These are phyloP conservation scores for Kurtzmaniella quercitrusa DNA, from an alignment of 1,139 yeast species.

Conservation along the genomic window DNA sequence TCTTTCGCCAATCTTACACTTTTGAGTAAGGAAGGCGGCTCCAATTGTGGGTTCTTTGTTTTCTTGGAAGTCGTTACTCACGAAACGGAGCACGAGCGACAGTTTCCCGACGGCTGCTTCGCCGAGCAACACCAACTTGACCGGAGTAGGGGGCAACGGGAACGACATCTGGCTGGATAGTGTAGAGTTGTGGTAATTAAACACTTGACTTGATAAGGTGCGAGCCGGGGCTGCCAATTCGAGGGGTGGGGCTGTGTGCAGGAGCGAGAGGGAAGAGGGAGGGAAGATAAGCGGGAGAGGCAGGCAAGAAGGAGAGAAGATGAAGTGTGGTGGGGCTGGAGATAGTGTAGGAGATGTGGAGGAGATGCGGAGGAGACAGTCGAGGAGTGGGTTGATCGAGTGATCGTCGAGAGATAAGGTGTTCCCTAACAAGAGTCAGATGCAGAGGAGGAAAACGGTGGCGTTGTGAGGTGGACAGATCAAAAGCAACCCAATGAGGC, in stretches of 20 bases:
- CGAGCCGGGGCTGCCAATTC: background rate
- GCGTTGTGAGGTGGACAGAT: no score
- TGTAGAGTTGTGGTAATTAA: background rate
- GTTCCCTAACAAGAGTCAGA: no score
- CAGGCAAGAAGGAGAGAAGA: background rate
- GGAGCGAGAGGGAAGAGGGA: background rate
- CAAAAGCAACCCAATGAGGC: no score
- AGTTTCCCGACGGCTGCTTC: conserved; percentile 99
- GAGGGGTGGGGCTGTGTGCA: background rate
- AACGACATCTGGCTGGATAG: conserved; percentile 20
- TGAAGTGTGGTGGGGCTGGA: no score
- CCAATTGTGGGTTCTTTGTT: conserved; percentile 97
- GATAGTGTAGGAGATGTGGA: no score
- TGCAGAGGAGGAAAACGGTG: no score
- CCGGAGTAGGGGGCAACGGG: conserved; percentile 60
- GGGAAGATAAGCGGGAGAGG: background rate
- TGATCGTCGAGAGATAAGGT: no score
- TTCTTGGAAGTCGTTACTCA: conserved; percentile 93
- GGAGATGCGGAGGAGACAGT: no score
- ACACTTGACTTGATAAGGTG: background rate
- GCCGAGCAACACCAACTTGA: conserved; percentile 84
- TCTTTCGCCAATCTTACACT: conserved; percentile 85
- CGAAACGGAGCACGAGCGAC: conserved; percentile 86
- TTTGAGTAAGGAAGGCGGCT: conserved; percentile 94
- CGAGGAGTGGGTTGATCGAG: no score